Evolutionary conservation across 805 yeast species (phyloP).

Genomic region (Wickerhamomyces hampshirensis): DNA sequence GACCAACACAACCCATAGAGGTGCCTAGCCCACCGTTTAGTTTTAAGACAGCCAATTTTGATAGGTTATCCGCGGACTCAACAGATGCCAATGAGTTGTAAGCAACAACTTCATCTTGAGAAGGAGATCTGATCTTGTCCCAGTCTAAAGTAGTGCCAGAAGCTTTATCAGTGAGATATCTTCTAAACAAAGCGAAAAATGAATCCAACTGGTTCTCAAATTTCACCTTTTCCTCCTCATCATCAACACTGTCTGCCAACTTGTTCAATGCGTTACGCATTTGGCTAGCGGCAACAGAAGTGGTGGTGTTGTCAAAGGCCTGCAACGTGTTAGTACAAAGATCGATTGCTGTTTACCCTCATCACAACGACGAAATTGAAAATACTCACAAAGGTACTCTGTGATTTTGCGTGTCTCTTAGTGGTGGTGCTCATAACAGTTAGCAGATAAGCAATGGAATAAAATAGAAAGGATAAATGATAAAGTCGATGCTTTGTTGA

Average conservation of each 20-base stretch:
- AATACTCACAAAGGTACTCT: slow-evolving; percentile 26
- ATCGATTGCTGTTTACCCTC: too few relatives aligned
- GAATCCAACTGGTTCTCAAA: slow-evolving; percentile 93
- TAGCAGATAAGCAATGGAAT: too few relatives aligned
- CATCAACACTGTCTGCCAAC: slow-evolving; percentile 76
- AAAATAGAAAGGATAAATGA: neutral
- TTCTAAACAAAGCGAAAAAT: slow-evolving; percentile 87
- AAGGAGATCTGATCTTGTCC: slow-evolving; percentile 94
- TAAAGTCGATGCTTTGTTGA: neutral
- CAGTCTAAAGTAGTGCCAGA: slow-evolving; percentile 80
- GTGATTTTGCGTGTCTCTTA: slow-evolving; percentile 38
- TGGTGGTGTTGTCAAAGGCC: slow-evolving; percentile 93
- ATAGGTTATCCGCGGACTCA: slow-evolving; percentile 41
- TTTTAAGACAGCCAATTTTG: slow-evolving; percentile 90
- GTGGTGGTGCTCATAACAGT: slow-evolving; percentile 21
- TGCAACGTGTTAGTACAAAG: slow-evolving; percentile 25
- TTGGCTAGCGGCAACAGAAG: slow-evolving; percentile 93
- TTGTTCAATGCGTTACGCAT: slow-evolving; percentile 95
- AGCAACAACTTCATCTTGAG: slow-evolving; percentile 82
- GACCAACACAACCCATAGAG: slow-evolving; percentile 99
- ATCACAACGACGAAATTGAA: too few relatives aligned
- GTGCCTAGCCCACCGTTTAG: slow-evolving; percentile 98
- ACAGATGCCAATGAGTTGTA: slow-evolving; percentile 47
- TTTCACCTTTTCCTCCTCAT: slow-evolving; percentile 39
- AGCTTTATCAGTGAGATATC: slow-evolving; percentile 87